phyloP scores from a whole-genome alignment of 495 filamentous ascomycete species.

The Hypoxylon rickii region DNA sequence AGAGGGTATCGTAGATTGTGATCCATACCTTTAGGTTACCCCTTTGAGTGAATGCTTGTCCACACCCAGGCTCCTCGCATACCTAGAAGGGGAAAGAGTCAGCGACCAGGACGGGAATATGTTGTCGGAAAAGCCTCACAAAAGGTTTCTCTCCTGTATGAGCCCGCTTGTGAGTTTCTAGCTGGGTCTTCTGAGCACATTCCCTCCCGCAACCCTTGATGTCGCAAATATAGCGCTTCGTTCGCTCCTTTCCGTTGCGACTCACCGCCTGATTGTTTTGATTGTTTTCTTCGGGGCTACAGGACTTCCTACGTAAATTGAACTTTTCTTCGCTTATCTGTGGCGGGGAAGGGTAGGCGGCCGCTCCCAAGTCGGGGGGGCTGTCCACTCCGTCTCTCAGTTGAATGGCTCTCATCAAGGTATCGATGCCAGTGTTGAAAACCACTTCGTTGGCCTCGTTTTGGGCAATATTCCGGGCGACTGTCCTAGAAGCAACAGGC shows the following conservation, averaged over 20 bases:
- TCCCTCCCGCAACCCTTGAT: slow-evolving; percentile 77
- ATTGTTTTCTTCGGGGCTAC: slow-evolving; percentile 11
- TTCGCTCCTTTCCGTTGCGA: slow-evolving; percentile 20
- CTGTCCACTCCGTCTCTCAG: slow-evolving; percentile 57
- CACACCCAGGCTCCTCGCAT: slow-evolving; percentile 76
- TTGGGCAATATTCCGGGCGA: slow-evolving; percentile 34
- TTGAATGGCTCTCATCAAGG: slow-evolving; percentile 92
- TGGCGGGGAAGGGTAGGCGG: slow-evolving; percentile 29
- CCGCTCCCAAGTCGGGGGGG: slow-evolving; percentile 1
- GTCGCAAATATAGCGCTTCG: slow-evolving; percentile 76
- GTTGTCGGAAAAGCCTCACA: slow-evolving; percentile 56
- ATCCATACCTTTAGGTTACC: slow-evolving; percentile 79
- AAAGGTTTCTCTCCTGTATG: slow-evolving; percentile 93
- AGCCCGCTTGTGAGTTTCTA: slow-evolving; percentile 87
- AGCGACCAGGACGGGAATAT: not conserved
- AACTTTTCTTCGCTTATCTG: slow-evolving; percentile 26
- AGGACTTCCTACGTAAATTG: slow-evolving; percentile 26
- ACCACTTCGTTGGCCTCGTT: slow-evolving; percentile 47
- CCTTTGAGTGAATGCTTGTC: slow-evolving; percentile 81
- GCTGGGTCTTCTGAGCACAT: slow-evolving; percentile 91
- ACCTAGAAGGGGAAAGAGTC: slow-evolving; percentile 49
- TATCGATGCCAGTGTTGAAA: slow-evolving; percentile 84
- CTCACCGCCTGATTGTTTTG: not conserved
- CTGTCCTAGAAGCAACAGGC: slow-evolving; percentile 23
- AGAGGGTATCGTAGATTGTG: slow-evolving; percentile 3